phyloP scores from a whole-genome alignment of 331 rosid species.

The Rhamnella rubrinervis region DNA sequence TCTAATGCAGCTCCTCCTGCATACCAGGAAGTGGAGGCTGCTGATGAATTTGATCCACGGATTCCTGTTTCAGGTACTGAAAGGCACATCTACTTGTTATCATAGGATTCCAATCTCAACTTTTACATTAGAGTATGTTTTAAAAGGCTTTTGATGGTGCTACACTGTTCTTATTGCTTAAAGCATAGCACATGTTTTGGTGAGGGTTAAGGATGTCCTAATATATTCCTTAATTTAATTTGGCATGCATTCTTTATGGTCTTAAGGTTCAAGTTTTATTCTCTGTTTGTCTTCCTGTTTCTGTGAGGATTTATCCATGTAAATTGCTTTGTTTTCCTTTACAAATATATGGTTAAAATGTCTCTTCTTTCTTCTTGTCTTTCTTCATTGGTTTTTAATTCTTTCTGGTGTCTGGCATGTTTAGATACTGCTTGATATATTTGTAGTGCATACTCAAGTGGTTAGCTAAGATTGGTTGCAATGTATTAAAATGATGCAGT shows the following conservation, averaged over 20 bases:
- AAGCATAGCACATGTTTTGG: background rate
- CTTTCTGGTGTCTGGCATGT: too few relatives aligned
- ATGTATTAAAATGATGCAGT: too few relatives aligned
- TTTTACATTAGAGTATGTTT: background rate
- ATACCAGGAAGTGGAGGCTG: slow-evolving; percentile 43
- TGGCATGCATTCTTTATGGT: background rate
- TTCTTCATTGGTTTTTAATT: too few relatives aligned
- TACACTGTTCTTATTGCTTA: background rate
- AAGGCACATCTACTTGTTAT: background rate
- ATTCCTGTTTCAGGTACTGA: slow-evolving; percentile 59
- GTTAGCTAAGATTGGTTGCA: too few relatives aligned
- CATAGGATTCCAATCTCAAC: background rate
- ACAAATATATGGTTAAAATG: background rate
- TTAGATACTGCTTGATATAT: too few relatives aligned
- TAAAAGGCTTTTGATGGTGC: background rate
- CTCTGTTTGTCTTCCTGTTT: too few relatives aligned
- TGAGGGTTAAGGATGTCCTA: background rate
- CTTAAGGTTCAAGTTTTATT: background rate
- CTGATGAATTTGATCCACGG: slow-evolving; percentile 90
- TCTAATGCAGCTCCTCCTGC: slow-evolving; percentile 28
- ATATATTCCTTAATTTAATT: background rate
- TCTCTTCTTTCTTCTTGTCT: too few relatives aligned
- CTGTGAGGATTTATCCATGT: background rate
- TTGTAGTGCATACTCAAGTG: too few relatives aligned
- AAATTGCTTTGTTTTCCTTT: background rate